A percentile compares a stretch with the other conserved stretches of the same genome.
phyloP scores from a whole-genome alignment of 2,329 filamentous ascomycete species.

The Ceratocystis lukuohia region DNA sequence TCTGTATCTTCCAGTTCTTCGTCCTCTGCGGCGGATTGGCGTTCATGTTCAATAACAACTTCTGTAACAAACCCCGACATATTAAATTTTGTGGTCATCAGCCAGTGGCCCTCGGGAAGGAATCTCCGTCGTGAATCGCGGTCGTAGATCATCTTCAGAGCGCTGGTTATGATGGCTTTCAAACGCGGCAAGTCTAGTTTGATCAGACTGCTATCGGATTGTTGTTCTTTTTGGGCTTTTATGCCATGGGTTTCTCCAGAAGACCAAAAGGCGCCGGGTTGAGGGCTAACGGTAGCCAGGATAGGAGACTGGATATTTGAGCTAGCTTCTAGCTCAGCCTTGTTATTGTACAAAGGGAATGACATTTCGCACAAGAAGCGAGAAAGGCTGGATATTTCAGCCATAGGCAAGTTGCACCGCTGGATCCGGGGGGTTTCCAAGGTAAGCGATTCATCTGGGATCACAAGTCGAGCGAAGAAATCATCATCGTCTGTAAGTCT shows the following conservation, averaged over 20 bases:
- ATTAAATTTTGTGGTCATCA: conserved; percentile 80
- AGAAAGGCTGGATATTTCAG: conserved; percentile 60
- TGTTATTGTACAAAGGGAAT: conserved; percentile 78
- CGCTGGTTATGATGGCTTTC: conserved; percentile 62
- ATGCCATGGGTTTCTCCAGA: background rate
- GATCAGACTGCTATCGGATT: conserved; percentile 8
- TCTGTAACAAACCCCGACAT: conserved; percentile 78
- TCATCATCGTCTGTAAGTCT: conserved; percentile 94
- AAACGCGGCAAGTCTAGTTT: conserved; percentile 60
- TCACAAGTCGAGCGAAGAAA: conserved; percentile 55
- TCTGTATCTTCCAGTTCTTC: conserved; percentile 28
- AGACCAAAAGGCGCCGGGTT: background rate
- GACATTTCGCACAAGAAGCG: conserved; percentile 81
- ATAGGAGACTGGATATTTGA: background rate
- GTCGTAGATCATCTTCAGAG: conserved; percentile 82
- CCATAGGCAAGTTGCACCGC: conserved; percentile 54
- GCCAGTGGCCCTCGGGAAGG: conserved; percentile 72
- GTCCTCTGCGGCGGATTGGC: conserved; percentile 45
- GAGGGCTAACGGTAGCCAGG: background rate
- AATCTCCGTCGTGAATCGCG: conserved; percentile 81
- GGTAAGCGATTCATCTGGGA: conserved; percentile 21
- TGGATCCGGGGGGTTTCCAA: conserved; percentile 36
- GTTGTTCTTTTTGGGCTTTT: conserved; percentile 19
- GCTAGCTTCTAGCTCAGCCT: conserved; percentile 37
- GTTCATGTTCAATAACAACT: conserved; percentile 78